A percentile compares a stretch with the other conserved stretches of the same genome.
These are phyloP conservation scores for Aspergillus luchuensis DNA, from an alignment of 2,329 filamentous ascomycete genomes.

Conservation along the genomic window DNA sequence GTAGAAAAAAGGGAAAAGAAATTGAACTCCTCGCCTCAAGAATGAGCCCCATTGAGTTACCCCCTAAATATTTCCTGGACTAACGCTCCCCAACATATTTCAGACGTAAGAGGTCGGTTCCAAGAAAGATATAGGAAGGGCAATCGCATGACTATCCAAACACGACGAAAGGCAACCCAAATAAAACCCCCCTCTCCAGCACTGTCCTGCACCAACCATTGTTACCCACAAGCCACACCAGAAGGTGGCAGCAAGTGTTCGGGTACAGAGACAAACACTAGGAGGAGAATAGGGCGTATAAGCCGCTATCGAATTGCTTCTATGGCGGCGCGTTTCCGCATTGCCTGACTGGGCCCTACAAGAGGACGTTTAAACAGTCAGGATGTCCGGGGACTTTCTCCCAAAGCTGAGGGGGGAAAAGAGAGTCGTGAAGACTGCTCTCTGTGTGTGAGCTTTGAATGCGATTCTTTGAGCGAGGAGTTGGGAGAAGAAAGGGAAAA, in stretches of 20 bases:
- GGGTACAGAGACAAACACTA: slow-evolving; percentile 49
- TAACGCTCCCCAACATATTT: slow-evolving; percentile 17
- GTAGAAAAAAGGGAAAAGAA: slow-evolving; percentile 39
- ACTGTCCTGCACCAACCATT: slow-evolving; percentile 37
- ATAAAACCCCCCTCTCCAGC: slow-evolving; percentile 46
- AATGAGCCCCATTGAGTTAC: slow-evolving; percentile 99
- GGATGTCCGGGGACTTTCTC: slow-evolving; percentile 99
- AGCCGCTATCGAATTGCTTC: slow-evolving; percentile 86
- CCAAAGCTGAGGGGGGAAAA: slow-evolving; percentile 71
- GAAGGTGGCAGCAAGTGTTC: slow-evolving; percentile 43
- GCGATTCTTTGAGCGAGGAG: slow-evolving; percentile 99
- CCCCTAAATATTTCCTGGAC: slow-evolving; percentile 35
- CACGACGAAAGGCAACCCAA: slow-evolving; percentile 78
- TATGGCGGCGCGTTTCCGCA: slow-evolving; percentile 99
- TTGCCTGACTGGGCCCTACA: slow-evolving; percentile 48
- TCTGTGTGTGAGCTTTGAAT: slow-evolving; percentile 98
- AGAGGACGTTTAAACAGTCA: slow-evolving; percentile 41
- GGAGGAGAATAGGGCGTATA: slow-evolving; percentile 58
- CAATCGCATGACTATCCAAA: slow-evolving; percentile 99
- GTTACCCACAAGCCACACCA: slow-evolving; percentile 33
- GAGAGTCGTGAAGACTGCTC: slow-evolving; percentile 50
- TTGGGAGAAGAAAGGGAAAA: slow-evolving; percentile 54
- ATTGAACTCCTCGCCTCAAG: slow-evolving; percentile 89
- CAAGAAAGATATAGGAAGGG: slow-evolving; percentile 45
- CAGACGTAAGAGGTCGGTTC: no score